Percentiles rank a stretch among this genome's conserved stretches.
Conservation (phyloP, 73 alveolate species). For the Paramecium sexaurelia region DNA sequence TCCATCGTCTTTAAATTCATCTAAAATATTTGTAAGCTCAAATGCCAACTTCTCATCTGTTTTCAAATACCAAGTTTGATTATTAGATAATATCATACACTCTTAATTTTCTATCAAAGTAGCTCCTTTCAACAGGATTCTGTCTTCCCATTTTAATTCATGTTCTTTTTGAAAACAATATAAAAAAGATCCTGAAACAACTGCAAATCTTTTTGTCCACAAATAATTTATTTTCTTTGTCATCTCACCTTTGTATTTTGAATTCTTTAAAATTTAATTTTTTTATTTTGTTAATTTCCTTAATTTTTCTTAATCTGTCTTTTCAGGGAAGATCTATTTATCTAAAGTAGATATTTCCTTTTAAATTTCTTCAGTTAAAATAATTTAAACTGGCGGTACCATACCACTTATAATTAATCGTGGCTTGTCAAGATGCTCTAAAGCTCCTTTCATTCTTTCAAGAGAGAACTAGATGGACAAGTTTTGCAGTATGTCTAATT, state of each 20-base stretch:
- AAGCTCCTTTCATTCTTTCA: conserved; percentile 14
- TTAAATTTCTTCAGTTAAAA: not conserved
- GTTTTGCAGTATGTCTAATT: not conserved
- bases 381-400: not conserved
- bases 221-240: not conserved
- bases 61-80: not conserved
- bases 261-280: not conserved
- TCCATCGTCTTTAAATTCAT: conserved; percentile 16
- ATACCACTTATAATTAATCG: not conserved
- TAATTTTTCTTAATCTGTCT: not conserved
- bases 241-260: not conserved
- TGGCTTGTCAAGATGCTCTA: not conserved
- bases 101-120: not conserved
- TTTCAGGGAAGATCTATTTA: not conserved
- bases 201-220: conserved; percentile 43
- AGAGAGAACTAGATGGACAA: not conserved
- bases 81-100: not conserved
- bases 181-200: conserved; percentile 52
- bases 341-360: not conserved
- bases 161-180: conserved; percentile 50
- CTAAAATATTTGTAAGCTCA: not conserved
- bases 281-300: not conserved
- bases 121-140: conserved; percentile 1
- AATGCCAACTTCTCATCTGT: not conserved
- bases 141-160: conserved; percentile 53